phyloP scores from a whole-genome alignment of 1,284 basidiomycete species.

The Polyporus tsugae region DNA sequence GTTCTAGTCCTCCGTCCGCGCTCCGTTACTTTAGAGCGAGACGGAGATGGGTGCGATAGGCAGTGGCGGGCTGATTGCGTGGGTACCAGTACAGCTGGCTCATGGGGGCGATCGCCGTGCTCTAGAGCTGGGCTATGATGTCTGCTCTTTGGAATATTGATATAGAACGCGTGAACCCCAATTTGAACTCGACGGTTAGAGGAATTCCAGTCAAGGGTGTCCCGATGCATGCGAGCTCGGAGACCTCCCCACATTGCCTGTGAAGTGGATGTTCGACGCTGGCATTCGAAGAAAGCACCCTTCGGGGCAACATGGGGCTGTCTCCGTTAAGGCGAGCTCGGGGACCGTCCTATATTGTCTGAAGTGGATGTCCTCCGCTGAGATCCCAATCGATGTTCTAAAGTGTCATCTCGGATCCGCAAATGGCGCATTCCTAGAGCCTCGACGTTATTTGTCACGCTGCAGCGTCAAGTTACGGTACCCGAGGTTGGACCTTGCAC shows the following conservation, averaged over 20 bases:
- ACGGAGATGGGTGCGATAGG: slow-evolving; percentile 23
- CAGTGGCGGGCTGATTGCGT: background rate
- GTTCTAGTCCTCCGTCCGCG: background rate
- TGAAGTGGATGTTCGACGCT: background rate
- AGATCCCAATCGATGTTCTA: background rate
- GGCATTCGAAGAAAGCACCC: background rate
- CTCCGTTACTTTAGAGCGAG: background rate
- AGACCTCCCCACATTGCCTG: background rate
- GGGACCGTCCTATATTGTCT: no score
- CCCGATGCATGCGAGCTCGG: background rate
- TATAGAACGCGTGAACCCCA: background rate
- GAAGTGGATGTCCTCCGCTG: no score
- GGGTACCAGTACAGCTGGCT: background rate
- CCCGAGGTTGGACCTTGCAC: no score
- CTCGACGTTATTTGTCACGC: no score
- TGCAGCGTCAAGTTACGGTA: no score
- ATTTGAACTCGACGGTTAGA: background rate
- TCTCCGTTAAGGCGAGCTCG: no score
- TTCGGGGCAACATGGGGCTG: background rate
- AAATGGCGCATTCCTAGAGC: no score
- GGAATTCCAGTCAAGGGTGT: background rate
- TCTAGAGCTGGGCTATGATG: background rate
- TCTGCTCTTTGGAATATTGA: background rate
- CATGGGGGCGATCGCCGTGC: background rate
- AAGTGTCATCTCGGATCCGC: background rate